Conservation (phyloP, 805 yeast genomes). For the Zygoascus flipseniorum region DNA sequence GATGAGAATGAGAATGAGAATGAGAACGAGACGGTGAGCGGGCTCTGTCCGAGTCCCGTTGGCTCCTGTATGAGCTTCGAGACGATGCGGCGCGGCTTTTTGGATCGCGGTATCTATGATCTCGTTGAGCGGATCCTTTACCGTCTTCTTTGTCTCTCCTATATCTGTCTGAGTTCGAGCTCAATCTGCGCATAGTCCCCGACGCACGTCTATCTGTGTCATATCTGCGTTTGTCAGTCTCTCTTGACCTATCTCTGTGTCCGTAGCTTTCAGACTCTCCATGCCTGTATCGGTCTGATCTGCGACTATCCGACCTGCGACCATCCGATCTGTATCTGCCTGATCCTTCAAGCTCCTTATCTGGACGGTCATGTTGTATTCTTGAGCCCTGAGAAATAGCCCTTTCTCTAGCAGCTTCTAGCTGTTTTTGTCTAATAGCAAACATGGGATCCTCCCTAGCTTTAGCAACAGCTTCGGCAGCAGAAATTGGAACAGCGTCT, state of each 20-base stretch:
- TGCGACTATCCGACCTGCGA: no score
- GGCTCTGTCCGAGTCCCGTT: no score
- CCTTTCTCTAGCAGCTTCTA: conserved; percentile 4
- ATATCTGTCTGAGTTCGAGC: background rate
- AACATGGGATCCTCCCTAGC: conserved; percentile 43
- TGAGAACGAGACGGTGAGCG: no score
- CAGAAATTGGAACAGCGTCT: background rate
- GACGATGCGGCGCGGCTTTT: background rate
- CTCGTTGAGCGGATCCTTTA: background rate
- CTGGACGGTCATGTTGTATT: background rate
- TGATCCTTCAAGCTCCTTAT: background rate
- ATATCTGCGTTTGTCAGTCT: background rate
- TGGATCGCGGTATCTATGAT: background rate
- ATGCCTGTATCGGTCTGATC: no score
- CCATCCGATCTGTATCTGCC: background rate
- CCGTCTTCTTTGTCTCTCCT: no score
- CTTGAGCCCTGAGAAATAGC: background rate
- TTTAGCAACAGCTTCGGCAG: background rate
- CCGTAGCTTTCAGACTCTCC: no score
- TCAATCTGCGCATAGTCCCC: background rate
- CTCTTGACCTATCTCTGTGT: background rate
- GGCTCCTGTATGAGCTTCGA: no score
- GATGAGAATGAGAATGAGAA: background rate
- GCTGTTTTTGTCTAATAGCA: conserved; percentile 30
- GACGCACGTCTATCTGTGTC: background rate